phyloP scores from a whole-genome alignment of 768 basidiomycete genomes.

The Fistulinella prunicolor region DNA sequence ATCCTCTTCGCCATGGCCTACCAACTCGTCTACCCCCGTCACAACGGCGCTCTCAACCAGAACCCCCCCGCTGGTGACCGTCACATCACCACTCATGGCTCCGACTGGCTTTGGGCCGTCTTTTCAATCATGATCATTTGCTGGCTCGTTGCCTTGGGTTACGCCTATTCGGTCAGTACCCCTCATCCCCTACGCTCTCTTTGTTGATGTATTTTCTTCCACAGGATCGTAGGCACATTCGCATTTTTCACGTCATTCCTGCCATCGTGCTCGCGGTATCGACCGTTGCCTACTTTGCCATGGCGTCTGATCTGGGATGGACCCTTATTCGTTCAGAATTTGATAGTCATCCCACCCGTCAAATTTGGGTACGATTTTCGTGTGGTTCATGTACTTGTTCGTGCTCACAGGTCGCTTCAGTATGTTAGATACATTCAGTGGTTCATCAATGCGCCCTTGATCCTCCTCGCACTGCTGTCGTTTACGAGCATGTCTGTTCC shows the following conservation, averaged over 20 bases:
- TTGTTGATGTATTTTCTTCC: not conserved
- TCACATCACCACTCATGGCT: conserved; percentile 44
- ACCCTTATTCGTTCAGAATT: conserved; percentile 43
- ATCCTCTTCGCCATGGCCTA: conserved; percentile 19
- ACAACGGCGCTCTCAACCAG: conserved; percentile 31
- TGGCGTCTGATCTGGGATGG: conserved; percentile 55
- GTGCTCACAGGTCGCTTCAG: conserved; percentile 19
- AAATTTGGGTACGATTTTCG: conserved; percentile 48
- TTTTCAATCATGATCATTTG: conserved; percentile 48
- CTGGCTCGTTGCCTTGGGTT: conserved; percentile 37
- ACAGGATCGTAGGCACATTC: conserved; percentile 38
- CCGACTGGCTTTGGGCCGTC: conserved; percentile 55
- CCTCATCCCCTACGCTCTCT: not conserved
- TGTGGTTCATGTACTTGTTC: no score
- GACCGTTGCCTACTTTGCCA: conserved; percentile 47
- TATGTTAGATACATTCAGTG: conserved; percentile 55
- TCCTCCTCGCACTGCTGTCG: conserved; percentile 46
- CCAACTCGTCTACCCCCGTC: conserved; percentile 2
- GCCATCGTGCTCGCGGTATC: conserved; percentile 46
- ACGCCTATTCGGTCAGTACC: conserved; percentile 30
- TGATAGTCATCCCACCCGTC: conserved; percentile 29
- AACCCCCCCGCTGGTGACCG: conserved; percentile 37
- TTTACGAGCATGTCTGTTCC: conserved; percentile 47
- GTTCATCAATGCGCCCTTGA: conserved; percentile 53
- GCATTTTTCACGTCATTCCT: conserved; percentile 50